Evolutionary conservation across 2,329 filamentous ascomycete species (phyloP).

Genomic region (Aspergillus luchuensis): DNA sequence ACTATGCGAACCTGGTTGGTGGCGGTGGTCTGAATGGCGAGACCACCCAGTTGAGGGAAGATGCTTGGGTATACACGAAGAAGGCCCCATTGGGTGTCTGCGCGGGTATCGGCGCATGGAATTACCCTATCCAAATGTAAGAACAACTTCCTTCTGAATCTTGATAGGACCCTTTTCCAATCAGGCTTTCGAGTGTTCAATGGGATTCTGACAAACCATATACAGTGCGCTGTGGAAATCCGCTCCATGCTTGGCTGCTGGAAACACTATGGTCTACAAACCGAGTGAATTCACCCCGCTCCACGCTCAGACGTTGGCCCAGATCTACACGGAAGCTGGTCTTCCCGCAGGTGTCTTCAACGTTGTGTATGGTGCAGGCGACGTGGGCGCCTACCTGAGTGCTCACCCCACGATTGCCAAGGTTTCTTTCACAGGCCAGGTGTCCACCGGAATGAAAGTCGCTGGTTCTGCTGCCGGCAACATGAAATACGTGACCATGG

Average conservation of each 20-base stretch:
- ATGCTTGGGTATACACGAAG: constrained; percentile 80
- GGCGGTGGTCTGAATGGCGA: constrained; percentile 79
- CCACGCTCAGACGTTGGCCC: constrained; percentile 74
- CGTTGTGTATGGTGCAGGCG: constrained; percentile 77
- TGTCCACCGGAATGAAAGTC: constrained; percentile 79
- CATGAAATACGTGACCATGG: constrained; percentile 93
- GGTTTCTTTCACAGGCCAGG: constrained; percentile 87
- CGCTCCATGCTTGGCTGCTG: constrained; percentile 78
- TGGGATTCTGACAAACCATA: constrained; percentile 8
- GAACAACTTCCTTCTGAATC: constrained; percentile 2
- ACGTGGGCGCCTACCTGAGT: constrained; percentile 74
- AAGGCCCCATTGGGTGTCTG: constrained; percentile 83
- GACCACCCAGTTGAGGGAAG: constrained; percentile 70
- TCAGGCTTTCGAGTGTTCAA: too few species aligned
- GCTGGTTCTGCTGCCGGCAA: constrained; percentile 71
- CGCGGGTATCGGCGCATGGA: constrained; percentile 86
- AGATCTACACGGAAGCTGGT: constrained; percentile 76
- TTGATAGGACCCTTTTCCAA: too few species aligned
- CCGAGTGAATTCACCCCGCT: constrained; percentile 84
- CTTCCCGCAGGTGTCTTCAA: constrained; percentile 84
- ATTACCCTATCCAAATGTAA: constrained; percentile 83
- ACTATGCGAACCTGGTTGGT: constrained; percentile 78
- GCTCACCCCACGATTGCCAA: constrained; percentile 74
- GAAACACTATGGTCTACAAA: constrained; percentile 91
- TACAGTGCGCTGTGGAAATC: constrained; percentile 77